Base-by-base conservation (phyloP, 1,284 basidiomycete genomes). In the Malassezia equina region DNA sequence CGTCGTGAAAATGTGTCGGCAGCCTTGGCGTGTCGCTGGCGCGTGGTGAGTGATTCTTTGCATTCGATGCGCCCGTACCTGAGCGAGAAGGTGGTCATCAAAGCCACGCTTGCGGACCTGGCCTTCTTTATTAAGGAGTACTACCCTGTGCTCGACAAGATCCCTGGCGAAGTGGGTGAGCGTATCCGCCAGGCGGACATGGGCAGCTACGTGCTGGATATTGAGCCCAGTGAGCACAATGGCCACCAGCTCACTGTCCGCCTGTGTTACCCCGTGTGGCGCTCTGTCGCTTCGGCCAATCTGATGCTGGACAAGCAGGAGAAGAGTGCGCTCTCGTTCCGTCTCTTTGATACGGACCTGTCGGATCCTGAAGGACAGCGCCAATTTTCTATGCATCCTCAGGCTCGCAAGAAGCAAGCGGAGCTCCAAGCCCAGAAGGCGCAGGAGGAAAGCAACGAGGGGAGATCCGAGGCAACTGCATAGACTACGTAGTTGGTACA, bases 11-110 rank as follows among this genome's bases (percentile, higher is more conserved):
- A 51, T 40, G 31, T 51, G 15, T 52, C 55, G 29, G n/a, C 49
- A 1, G 79, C 78, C 7, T 72, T 76, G 50, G 81, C 82, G 33
- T 81, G 80, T 75, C 79, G 79, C 42, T 78, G 82, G 43, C 81
- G 86, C 54, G 82, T 94, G 34, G 81, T 93, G 29, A 83, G 83
- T 31, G 94, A 96, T 70, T 90, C 89, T 1, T 75, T 95, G 11
- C 81, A 84, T 7, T 85, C 87, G 40, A 79, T 96, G 39, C 76
- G 91, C 19, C 86, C 88, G 0, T 90, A 85, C 73, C 77, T 91
- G 50, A 80, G 84, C 17, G 79, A 81, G 5, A 76, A 76, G 33
- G 78, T 80, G 8, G 82, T 96, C 59, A 73, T 89, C 46, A 76
- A 77, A 7, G 83, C 80, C 1, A 80, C 83, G 51, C 63, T 88